phyloP scores from a whole-genome alignment of 2,329 filamentous ascomycete genomes.

The Helminthosporium solani region DNA sequence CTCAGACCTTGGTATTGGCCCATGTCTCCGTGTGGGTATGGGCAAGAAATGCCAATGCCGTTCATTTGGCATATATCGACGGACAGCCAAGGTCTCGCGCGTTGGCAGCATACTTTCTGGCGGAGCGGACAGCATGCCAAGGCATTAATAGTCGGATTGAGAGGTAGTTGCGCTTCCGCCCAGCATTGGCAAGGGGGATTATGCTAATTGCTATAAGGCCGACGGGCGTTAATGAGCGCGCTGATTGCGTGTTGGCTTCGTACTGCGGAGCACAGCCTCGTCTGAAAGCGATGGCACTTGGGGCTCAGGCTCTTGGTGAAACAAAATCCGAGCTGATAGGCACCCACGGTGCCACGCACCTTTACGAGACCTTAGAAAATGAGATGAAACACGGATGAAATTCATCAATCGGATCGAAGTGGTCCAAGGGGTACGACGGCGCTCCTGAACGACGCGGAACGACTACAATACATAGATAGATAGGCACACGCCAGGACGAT shows the following conservation, averaged over 20 bases:
- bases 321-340: background rate
- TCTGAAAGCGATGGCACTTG: slow-evolving; percentile 1
- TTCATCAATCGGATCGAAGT: too few relatives aligned
- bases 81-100: slow-evolving; percentile 31
- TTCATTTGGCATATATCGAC: slow-evolving; percentile 30
- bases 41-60: slow-evolving; percentile 40
- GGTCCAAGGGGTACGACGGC: too few relatives aligned
- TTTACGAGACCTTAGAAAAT: too few relatives aligned
- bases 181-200: slow-evolving; percentile 38
- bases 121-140: slow-evolving; percentile 24
- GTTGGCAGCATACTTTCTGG: slow-evolving; percentile 29
- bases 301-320: background rate
- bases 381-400: too few relatives aligned
- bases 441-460: too few relatives aligned
- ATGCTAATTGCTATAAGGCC: slow-evolving; percentile 17
- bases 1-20: slow-evolving; percentile 25
- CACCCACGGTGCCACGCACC: too few relatives aligned
- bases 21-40: slow-evolving; percentile 29
- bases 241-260: slow-evolving; percentile 24
- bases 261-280: slow-evolving; percentile 29
- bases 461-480: too few relatives aligned
- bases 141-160: slow-evolving; percentile 35
- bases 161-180: slow-evolving; percentile 26
- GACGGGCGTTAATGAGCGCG: slow-evolving; percentile 14
- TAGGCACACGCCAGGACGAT: too few relatives aligned